A percentile compares a stretch with the other conserved stretches of the same genome.
These are phyloP conservation scores for Globisporangium parvum DNA, from an alignment of 352 stramenopile species.

Conservation along the genomic window DNA sequence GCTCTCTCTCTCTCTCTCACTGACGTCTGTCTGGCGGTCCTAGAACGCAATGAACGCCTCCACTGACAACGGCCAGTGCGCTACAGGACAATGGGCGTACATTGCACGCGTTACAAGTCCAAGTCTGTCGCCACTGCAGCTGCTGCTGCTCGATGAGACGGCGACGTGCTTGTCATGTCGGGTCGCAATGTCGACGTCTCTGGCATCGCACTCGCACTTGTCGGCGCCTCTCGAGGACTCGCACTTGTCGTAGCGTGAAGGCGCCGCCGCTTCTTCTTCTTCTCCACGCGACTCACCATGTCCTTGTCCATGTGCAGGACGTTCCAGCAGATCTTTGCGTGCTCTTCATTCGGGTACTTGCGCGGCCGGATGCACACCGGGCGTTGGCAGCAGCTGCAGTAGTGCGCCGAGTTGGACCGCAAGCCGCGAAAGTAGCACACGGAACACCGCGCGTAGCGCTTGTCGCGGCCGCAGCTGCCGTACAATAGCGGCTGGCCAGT, in stretches of 20 bases:
- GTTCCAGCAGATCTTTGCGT: constrained; percentile 79
- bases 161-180: background rate
- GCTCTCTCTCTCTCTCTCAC: too few species aligned
- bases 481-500: constrained; percentile 48
- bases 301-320: constrained; percentile 74
- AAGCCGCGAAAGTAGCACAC: constrained; percentile 71
- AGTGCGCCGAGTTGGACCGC: constrained; percentile 61
- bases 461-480: constrained; percentile 61
- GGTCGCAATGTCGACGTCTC: background rate
- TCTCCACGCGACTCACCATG: constrained; percentile 67
- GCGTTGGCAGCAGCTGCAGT: constrained; percentile 63
- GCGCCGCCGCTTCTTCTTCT: constrained; percentile 60
- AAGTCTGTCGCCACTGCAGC: background rate
- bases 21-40: too few species aligned
- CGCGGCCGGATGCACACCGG: constrained; percentile 66
- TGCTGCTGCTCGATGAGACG: background rate
- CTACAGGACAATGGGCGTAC: too few species aligned
- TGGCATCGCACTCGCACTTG: background rate
- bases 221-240: too few species aligned
- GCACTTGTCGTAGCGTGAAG: constrained; percentile 15
- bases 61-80: too few species aligned
- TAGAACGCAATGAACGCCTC: too few species aligned
- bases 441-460: constrained; percentile 62
- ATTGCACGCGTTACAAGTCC: background rate
- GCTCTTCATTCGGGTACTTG: constrained; percentile 55